A percentile compares a stretch with the other conserved stretches of the same genome.
Conservation (phyloP, 116 monocot genomes). For the Dioscorea cayenensis region DNA sequence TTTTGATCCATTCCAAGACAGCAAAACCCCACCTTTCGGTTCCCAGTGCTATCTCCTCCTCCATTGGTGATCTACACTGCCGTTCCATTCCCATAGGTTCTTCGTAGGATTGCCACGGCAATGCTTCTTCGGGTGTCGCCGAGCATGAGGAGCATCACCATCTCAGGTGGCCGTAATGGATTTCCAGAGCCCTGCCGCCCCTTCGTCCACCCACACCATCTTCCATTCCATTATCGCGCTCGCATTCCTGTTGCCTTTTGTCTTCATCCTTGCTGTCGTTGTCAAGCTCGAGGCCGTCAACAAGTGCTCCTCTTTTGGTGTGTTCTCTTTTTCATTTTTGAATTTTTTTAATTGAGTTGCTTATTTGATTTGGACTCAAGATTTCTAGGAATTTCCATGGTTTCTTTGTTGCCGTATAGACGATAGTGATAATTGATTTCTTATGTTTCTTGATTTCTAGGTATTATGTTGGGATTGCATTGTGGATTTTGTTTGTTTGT, state of each 20-base stretch:
- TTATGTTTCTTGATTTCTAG: neutral
- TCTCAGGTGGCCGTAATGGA: constrained; percentile 28
- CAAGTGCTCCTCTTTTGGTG: constrained; percentile 72
- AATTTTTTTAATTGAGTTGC: too few relatives aligned
- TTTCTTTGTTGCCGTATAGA: too few relatives aligned
- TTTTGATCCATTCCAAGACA: neutral
- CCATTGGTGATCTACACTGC: neutral
- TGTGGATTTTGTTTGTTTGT: neutral
- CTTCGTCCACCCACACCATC: constrained; percentile 47
- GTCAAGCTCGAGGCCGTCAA: constrained; percentile 79
- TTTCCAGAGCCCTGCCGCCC: constrained; percentile 56
- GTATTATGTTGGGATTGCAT: neutral
- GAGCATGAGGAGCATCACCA: constrained; percentile 47
- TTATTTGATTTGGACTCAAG: neutral
- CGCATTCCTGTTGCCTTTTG: constrained; percentile 86
- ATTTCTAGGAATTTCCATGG: neutral
- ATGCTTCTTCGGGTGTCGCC: constrained; percentile 52
- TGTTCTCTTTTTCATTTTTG: neutral
- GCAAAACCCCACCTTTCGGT: neutral
- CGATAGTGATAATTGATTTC: neutral
- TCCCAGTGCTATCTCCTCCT: neutral
- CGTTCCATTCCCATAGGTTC: neutral
- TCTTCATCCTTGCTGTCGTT: constrained; percentile 81
- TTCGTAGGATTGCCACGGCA: neutral
- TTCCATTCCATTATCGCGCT: constrained; percentile 70